A percentile compares a stretch with the other conserved stretches of the same genome.
These are phyloP conservation scores for Cyphellophora attinorum DNA, from an alignment of 2,329 filamentous ascomycete species.

Conservation along the genomic window DNA sequence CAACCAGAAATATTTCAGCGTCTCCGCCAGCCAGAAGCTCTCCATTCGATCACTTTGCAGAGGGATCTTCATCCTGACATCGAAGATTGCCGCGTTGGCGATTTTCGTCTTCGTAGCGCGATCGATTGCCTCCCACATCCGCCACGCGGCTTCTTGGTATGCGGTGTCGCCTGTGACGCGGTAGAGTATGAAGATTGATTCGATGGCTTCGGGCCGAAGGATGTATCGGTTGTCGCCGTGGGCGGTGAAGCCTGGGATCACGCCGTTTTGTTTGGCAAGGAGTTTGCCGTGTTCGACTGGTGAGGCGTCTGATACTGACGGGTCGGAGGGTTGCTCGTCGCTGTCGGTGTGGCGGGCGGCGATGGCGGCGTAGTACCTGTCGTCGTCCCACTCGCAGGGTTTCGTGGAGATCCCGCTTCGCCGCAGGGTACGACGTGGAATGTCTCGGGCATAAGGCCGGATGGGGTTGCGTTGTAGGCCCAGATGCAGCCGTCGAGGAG, in stretches of 20 bases:
- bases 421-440: conserved; percentile 40
- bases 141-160: conserved; percentile 37
- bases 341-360: conserved; percentile 27
- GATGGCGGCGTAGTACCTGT: conserved; percentile 23
- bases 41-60: conserved; percentile 59
- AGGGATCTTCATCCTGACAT: conserved; percentile 26
- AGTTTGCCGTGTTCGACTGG: conserved; percentile 27
- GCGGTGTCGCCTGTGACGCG: conserved; percentile 46
- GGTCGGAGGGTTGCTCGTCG: conserved; percentile 37
- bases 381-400: conserved; percentile 32
- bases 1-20: conserved; percentile 84
- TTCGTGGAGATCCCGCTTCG: conserved; percentile 14
- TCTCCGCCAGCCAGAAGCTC: conserved; percentile 86
- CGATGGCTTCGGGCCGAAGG: conserved; percentile 53
- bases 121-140: conserved; percentile 40
- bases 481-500: conserved; percentile 55
- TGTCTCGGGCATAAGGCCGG: conserved; percentile 53
- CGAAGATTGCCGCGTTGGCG: conserved; percentile 32
- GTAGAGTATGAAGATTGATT: conserved; percentile 53
- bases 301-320: conserved; percentile 31
- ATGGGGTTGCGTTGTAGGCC: conserved; percentile 46
- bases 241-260: conserved; percentile 47
- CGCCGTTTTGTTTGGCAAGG: conserved; percentile 25
- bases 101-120: conserved; percentile 32
- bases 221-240: conserved; percentile 53